These are phyloP conservation scores for Phytophthora cryptogea DNA, from an alignment of 352 stramenopile species.

Conservation along the genomic window DNA sequence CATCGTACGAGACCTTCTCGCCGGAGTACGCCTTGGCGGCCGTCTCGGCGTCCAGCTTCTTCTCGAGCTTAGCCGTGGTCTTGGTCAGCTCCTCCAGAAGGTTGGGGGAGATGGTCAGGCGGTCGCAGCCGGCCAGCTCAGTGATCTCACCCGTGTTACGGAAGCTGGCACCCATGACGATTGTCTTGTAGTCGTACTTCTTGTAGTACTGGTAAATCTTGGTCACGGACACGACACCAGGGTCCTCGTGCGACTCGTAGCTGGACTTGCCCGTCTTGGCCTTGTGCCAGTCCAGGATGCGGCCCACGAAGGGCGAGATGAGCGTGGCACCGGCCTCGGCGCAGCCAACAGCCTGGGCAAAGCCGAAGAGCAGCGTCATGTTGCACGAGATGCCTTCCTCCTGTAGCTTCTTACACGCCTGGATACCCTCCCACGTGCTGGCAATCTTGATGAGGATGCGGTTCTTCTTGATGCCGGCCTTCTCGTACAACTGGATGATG, in stretches of 20 bases:
- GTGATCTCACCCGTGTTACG: slow-evolving; percentile 97
- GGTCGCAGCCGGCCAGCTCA: slow-evolving; percentile 96
- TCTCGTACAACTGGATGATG: slow-evolving; percentile 98
- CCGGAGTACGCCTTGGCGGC: slow-evolving; percentile 71
- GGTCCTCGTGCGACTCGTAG: slow-evolving; percentile 95
- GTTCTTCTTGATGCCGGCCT: slow-evolving; percentile 93
- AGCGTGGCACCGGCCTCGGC: slow-evolving; percentile 96
- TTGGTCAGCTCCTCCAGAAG: slow-evolving; percentile 94
- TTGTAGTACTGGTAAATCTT: slow-evolving; percentile 99
- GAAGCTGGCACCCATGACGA: slow-evolving; percentile 96
- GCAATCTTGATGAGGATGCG: slow-evolving; percentile 99
- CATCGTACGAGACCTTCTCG: slow-evolving; percentile 85
- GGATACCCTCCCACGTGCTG: slow-evolving; percentile 98
- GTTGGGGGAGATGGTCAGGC: slow-evolving; percentile 97
- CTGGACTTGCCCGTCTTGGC: slow-evolving; percentile 90
- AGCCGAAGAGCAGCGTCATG: slow-evolving; percentile 98
- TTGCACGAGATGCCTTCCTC: slow-evolving; percentile 98
- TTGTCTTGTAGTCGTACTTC: slow-evolving; percentile 96
- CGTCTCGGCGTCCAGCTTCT: slow-evolving; percentile 87
- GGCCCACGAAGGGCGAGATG: slow-evolving; percentile 96
- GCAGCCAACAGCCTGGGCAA: slow-evolving; percentile 95
- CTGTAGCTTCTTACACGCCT: slow-evolving; percentile 96
- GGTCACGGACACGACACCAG: slow-evolving; percentile 95
- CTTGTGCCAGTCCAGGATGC: slow-evolving; percentile 98
- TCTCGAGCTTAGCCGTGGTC: slow-evolving; percentile 62